Evolutionary conservation across 352 stramenopile genomes (phyloP).

Genomic region (Phytophthora lateralis): DNA sequence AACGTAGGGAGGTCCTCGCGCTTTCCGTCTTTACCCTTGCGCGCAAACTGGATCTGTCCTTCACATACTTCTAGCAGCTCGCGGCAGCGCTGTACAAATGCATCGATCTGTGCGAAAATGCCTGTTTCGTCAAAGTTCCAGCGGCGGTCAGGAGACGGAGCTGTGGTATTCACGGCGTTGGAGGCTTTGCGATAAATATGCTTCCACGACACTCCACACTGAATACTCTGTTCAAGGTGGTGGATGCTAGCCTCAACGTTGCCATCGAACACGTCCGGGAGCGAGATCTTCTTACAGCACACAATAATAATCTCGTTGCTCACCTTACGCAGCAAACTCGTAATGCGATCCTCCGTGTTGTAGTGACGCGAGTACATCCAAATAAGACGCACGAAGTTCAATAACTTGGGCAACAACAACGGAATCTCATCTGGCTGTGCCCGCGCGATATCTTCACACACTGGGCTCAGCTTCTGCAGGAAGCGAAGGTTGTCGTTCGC

Average conservation of each 20-base stretch:
- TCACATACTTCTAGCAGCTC: conserved; percentile 96
- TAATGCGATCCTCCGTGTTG: conserved; percentile 95
- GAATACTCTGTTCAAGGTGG: conserved; percentile 92
- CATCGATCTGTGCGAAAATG: conserved; percentile 96
- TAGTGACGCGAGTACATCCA: conserved; percentile 94
- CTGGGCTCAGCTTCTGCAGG: conserved; percentile 90
- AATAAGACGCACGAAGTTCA: conserved; percentile 95
- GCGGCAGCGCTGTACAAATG: conserved; percentile 95
- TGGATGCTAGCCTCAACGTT: conserved; percentile 90
- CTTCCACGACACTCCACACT: conserved; percentile 94
- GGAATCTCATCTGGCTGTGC: conserved; percentile 91
- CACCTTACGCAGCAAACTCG: conserved; percentile 92
- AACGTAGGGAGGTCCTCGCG: conserved; percentile 86
- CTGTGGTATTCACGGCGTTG: conserved; percentile 65
- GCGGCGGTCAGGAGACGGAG: conserved; percentile 48
- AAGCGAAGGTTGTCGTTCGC: conserved; percentile 96
- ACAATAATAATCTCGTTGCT: conserved; percentile 95
- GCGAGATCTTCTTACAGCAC: conserved; percentile 89
- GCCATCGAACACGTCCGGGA: conserved; percentile 93
- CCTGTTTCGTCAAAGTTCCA: conserved; percentile 95
- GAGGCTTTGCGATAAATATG: conserved; percentile 79
- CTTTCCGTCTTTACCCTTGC: conserved; percentile 78
- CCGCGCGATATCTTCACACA: conserved; percentile 89
- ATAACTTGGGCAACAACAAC: conserved; percentile 88
- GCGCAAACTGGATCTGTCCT: conserved; percentile 95